Percentiles rank a stretch among this genome's conserved stretches.
phyloP scores from a whole-genome alignment of 805 yeast genomes.

The Suhomyces xylopsoci region DNA sequence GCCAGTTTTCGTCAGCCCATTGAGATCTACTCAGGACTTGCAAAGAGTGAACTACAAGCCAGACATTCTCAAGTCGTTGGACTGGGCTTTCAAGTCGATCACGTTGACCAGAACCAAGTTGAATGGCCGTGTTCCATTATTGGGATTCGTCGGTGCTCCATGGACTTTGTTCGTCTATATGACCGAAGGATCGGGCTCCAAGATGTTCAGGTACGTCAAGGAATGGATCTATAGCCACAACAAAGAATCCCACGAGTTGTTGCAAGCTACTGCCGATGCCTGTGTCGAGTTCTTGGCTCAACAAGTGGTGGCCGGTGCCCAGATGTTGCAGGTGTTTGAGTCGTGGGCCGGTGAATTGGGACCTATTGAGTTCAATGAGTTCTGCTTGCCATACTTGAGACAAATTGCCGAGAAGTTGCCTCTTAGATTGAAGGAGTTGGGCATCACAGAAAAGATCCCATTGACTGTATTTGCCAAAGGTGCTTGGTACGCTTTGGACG shows the following conservation, averaged over 20 bases:
- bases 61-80: conserved; percentile 74
- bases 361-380: conserved; percentile 82
- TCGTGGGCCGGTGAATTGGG: conserved; percentile 98
- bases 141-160: conserved; percentile 97
- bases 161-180: conserved; percentile 96
- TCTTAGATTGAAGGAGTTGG: conserved; percentile 64
- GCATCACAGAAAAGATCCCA: conserved; percentile 71
- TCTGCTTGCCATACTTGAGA: conserved; percentile 81
- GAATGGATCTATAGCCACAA: conserved; percentile 88
- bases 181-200: conserved; percentile 97
- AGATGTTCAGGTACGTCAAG: conserved; percentile 84
- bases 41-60: conserved; percentile 56
- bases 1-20: conserved; percentile 86
- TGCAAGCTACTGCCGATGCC: conserved; percentile 78
- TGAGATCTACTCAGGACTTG: conserved; percentile 71
- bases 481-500: conserved; percentile 94
- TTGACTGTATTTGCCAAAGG: conserved; percentile 91
- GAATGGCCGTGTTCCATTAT: conserved; percentile 85
- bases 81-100: conserved; percentile 94
- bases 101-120: conserved; percentile 84
- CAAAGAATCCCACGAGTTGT: conserved; percentile 62
- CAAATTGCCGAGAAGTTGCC: conserved; percentile 74
- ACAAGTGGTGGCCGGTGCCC: conserved; percentile 97
- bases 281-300: conserved; percentile 90
- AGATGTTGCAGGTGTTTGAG: conserved; percentile 94